Percentiles rank a stretch among this genome's conserved stretches.
Conservation (phyloP, 305 asterid genomes). For the Fraxinus velutina region DNA sequence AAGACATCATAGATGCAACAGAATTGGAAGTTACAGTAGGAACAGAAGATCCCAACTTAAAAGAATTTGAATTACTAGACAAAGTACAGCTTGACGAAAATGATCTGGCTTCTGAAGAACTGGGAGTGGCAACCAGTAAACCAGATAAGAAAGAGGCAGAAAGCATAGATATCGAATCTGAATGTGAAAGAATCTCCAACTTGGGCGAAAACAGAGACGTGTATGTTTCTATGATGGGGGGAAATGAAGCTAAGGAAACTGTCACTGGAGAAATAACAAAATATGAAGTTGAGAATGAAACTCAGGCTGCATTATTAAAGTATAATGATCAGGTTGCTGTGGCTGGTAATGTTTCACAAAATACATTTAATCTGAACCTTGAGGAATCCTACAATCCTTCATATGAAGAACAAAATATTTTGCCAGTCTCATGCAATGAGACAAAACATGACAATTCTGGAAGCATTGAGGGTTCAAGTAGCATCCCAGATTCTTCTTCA, state of each 20-base stretch:
- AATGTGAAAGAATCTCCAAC: background rate
- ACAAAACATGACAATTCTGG: background rate
- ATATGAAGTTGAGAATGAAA: background rate
- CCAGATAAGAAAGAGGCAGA: background rate
- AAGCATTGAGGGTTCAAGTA: background rate
- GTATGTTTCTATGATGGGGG: background rate
- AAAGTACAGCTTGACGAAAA: background rate
- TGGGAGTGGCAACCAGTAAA: background rate
- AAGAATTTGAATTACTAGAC: background rate
- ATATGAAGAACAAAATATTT: background rate
- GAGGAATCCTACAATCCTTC: background rate
- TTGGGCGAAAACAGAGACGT: background rate
- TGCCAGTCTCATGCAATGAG: background rate
- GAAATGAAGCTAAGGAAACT: background rate
- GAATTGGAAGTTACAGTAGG: background rate
- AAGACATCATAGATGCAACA: background rate
- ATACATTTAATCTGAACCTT: background rate
- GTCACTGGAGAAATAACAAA: background rate
- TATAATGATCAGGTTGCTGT: background rate
- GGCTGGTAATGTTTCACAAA: background rate
- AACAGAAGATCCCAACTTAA: constrained; percentile 5
- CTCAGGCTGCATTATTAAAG: background rate
- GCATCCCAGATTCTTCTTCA: background rate
- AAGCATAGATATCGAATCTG: background rate
- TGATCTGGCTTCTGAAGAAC: background rate